phyloP scores from a whole-genome alignment of 139 green algal species.

The Coccomyxa sp. region DNA sequence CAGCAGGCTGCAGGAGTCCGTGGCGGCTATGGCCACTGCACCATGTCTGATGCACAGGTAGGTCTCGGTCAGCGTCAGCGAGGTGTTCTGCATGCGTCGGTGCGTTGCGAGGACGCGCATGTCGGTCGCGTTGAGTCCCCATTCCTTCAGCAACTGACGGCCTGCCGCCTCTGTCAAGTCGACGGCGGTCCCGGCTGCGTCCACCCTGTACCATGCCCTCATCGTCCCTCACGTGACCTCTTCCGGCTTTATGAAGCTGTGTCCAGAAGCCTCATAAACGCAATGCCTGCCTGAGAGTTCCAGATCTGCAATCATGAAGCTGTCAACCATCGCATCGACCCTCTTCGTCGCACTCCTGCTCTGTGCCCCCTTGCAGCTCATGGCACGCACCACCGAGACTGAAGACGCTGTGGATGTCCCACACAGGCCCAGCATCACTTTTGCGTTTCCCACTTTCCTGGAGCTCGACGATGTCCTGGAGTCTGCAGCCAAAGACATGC shows the following conservation, averaged over 20 bases:
- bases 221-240: neutral
- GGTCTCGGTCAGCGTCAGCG: neutral
- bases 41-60: neutral
- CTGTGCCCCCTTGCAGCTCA: neutral
- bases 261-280: neutral
- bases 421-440: neutral
- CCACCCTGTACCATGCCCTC: neutral
- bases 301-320: neutral
- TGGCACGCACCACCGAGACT: neutral
- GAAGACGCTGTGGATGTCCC: neutral
- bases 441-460: neutral
- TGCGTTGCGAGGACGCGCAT: neutral
- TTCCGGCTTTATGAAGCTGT: neutral
- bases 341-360: neutral
- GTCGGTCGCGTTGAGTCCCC: neutral
- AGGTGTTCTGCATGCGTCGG: neutral
- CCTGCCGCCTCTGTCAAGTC: neutral
- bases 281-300: neutral
- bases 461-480: neutral
- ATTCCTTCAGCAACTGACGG: neutral
- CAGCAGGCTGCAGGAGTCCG: neutral
- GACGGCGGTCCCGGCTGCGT: neutral
- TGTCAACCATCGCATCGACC: too few species aligned
- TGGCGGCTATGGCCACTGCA: neutral
- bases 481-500: neutral